A percentile compares a stretch with the other conserved stretches of the same genome.
Evolutionary conservation across 768 basidiomycete genomes (phyloP).

Genomic region (Mycena pura): DNA sequence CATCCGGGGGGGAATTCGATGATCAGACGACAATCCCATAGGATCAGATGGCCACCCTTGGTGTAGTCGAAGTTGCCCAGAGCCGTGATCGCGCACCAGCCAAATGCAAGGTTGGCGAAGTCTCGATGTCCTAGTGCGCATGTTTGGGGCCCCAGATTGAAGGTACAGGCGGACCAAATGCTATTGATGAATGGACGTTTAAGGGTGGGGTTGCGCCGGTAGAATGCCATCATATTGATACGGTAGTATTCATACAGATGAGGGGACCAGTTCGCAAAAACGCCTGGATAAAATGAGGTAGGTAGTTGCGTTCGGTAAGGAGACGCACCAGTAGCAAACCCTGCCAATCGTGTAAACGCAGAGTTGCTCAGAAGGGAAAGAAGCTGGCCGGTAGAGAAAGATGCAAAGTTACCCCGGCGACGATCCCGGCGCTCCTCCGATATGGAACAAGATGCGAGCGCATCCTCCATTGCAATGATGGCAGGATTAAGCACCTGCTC

Average conservation of each 20-base stretch:
- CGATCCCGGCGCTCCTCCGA: neutral
- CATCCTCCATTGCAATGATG: neutral
- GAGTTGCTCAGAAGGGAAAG: neutral
- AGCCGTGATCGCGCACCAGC: neutral
- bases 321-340: constrained; percentile 9
- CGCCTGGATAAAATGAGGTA: neutral
- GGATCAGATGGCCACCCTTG: too few species aligned
- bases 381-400: neutral
- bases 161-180: too few species aligned
- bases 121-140: too few species aligned
- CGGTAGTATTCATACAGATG: neutral
- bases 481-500: neutral
- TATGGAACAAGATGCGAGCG: neutral
- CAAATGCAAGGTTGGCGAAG: too few species aligned
- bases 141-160: too few species aligned
- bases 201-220: neutral
- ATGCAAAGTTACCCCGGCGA: neutral
- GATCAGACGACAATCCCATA: too few species aligned
- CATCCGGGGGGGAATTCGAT: neutral
- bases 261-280: neutral
- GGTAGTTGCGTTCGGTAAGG: too few species aligned
- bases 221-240: neutral
- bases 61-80: neutral
- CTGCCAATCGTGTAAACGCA: neutral
- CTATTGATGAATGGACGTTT: too few species aligned